Conservation (phyloP, 495 filamentous ascomycete species). For the Stereocaulon alpinum region DNA sequence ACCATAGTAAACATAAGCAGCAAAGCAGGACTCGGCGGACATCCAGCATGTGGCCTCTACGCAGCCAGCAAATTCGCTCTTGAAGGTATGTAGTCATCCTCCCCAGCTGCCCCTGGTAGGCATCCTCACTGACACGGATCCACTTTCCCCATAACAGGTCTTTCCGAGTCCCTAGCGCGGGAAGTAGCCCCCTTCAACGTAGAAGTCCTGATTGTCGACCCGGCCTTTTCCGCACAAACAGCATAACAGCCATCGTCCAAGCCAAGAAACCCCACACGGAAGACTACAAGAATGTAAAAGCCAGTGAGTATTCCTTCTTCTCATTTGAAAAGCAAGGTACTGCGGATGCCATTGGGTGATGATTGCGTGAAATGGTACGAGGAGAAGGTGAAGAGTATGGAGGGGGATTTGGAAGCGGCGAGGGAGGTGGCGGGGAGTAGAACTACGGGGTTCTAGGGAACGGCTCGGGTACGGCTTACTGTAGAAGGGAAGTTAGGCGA, state of each 20-base stretch:
- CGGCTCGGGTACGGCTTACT: no score
- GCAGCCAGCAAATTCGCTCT: constrained; percentile 31
- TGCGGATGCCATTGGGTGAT: constrained; percentile 20
- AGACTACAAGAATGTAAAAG: constrained; percentile 1
- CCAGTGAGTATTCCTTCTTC: neutral
- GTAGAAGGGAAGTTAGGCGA: no score
- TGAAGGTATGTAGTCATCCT: neutral
- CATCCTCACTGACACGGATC: neutral
- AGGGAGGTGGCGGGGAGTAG: constrained; percentile 14
- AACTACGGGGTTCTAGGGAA: no score
- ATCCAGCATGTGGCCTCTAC: constrained; percentile 24
- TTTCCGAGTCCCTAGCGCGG: constrained; percentile 22
- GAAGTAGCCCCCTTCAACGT: constrained; percentile 28
- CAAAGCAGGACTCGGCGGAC: constrained; percentile 16
- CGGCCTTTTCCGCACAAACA: constrained; percentile 29
- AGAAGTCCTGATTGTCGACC: constrained; percentile 30
- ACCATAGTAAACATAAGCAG: constrained; percentile 39
- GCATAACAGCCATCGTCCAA: constrained; percentile 9
- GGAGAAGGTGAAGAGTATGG: constrained; percentile 19
- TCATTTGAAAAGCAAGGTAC: constrained; percentile 21
- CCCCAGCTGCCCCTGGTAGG: no score
- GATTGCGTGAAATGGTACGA: constrained; percentile 25
- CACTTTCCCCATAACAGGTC: neutral
- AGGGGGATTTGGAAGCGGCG: constrained; percentile 20
- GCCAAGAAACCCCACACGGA: constrained; percentile 21